Base-by-base conservation (phyloP, 306 rosid genomes). In the Prunus campanulata region DNA sequence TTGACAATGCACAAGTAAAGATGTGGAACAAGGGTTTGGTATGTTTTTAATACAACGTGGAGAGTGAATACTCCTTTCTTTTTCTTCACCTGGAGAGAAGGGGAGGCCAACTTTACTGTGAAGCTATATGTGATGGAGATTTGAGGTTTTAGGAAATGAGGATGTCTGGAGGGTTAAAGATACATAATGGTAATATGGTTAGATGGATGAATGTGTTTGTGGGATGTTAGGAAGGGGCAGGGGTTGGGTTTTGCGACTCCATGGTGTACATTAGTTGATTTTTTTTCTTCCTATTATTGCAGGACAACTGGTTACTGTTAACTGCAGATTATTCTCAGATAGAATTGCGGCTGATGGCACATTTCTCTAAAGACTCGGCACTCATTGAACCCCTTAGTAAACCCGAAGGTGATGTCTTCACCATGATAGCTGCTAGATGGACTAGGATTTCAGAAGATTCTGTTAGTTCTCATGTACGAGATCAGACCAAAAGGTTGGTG, bases 241-340 rank as follows among this genome's bases (percentile, higher is more conserved):
- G 71, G 54, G 54, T 8, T 8, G 54, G 30, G 52, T 12, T 35
- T 32, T 54, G 7, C 6, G 15, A 6, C 25, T 71, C 47, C 55
- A 47, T 74, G 44, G 39, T 71, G 25, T 80, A 46, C 63, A 62
- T 73, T 52, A 48, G 49, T 71, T 71, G 75, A 74, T 70, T 69
- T 74, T 61, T 52, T 66, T 78, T 78, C 64, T 74, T 76, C 27
- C 35, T 39, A 39, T 35, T 50, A 46, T 79, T 76, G 77, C 88
- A 95, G 98, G 96, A 92, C 55, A 86, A 89, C 78, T 91, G 98
- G 98, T 86, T 92, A 69, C 89, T 95, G 68, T 80, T 95, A 81
- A 84, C 96, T 56, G 98, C 98, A 42, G 98, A 95, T 85, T 95
- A 95, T 89, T 95, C 97, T 85, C 98, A 92, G 84, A 92, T 95